These are phyloP conservation scores for Rhizopogon sp. DNA, from an alignment of 768 basidiomycete genomes.

Conservation along the genomic window DNA sequence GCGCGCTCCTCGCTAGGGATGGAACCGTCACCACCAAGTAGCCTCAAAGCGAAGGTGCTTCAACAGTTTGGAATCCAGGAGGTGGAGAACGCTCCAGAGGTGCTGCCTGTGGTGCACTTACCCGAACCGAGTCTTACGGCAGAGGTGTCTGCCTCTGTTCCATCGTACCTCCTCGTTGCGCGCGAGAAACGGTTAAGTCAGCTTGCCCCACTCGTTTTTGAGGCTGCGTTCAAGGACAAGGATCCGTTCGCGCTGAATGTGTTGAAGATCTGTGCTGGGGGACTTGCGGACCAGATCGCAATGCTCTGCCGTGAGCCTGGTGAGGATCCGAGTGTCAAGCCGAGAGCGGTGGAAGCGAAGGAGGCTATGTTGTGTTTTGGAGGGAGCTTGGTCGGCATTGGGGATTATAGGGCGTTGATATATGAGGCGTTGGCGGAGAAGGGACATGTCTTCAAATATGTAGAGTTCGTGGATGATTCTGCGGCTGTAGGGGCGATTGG, in stretches of 20 bases:
- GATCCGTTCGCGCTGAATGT: constrained; percentile 65
- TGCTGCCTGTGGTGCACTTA: constrained; percentile 59
- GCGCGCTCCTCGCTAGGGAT: constrained; percentile 43
- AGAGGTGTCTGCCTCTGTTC: constrained; percentile 15
- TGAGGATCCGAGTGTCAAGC: constrained; percentile 25
- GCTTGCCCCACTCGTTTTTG: constrained; percentile 73
- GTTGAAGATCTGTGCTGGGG: constrained; percentile 43
- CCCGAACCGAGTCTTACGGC: constrained; percentile 43
- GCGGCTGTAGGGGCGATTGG: constrained; percentile 60
- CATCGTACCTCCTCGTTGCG: constrained; percentile 27
- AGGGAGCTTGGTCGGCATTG: constrained; percentile 68
- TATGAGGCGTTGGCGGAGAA: constrained; percentile 49
- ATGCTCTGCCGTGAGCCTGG: constrained; percentile 37
- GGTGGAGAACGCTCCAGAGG: constrained; percentile 45
- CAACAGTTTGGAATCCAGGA: constrained; percentile 49
- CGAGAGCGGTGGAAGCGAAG: constrained; percentile 41
- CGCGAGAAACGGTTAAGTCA: constrained; percentile 74
- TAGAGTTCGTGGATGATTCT: constrained; percentile 67
- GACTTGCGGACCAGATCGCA: constrained; percentile 56
- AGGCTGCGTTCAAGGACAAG: constrained; percentile 62
- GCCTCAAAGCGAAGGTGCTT: constrained; percentile 45
- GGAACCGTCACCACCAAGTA: constrained; percentile 12
- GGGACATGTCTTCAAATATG: constrained; percentile 61
- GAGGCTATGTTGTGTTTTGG: constrained; percentile 70
- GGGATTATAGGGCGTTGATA: constrained; percentile 49